A percentile compares a stretch with the other conserved stretches of the same genome.
These are phyloP conservation scores for Eucalyptus dawsonii DNA, from an alignment of 345 rosid genomes.

Conservation along the genomic window DNA sequence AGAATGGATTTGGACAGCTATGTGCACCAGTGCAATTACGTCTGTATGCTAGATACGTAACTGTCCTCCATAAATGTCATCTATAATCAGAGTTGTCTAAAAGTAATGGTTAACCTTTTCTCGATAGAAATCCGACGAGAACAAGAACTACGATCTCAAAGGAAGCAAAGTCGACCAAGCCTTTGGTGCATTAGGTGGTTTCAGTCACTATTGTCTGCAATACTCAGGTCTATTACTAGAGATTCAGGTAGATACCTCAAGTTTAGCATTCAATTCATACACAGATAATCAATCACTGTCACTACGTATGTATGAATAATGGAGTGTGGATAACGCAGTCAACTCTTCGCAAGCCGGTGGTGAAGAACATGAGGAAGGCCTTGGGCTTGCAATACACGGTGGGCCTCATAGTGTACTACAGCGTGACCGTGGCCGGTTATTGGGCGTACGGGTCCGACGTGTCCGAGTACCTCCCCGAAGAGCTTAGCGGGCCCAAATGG, in stretches of 20 bases:
- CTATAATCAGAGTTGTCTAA: neutral
- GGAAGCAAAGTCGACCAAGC: neutral
- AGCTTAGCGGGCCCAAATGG: conserved; percentile 6
- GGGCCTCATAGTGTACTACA: conserved; percentile 9
- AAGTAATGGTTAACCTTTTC: neutral
- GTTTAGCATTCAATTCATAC: neutral
- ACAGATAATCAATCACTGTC: neutral
- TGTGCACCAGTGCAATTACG: neutral
- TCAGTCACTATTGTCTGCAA: conserved; percentile 3
- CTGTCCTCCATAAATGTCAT: neutral
- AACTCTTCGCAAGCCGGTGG: conserved; percentile 12
- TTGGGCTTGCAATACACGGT: conserved; percentile 3
- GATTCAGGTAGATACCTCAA: conserved; percentile 1
- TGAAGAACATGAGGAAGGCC: conserved; percentile 24
- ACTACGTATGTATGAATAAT: neutral
- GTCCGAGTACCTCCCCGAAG: conserved; percentile 12
- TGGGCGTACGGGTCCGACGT: conserved; percentile 23
- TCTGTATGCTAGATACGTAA: neutral
- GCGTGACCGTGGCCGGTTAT: conserved; percentile 4
- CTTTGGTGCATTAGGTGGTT: conserved; percentile 4
- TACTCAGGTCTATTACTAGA: conserved; percentile 18
- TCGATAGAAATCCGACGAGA: neutral
- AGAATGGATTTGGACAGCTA: neutral
- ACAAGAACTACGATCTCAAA: conserved; percentile 1
- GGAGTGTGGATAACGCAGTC: neutral